Conservation (phyloP, 2,329 filamentous ascomycete genomes). For the Ophiostoma triangulosporum region DNA sequence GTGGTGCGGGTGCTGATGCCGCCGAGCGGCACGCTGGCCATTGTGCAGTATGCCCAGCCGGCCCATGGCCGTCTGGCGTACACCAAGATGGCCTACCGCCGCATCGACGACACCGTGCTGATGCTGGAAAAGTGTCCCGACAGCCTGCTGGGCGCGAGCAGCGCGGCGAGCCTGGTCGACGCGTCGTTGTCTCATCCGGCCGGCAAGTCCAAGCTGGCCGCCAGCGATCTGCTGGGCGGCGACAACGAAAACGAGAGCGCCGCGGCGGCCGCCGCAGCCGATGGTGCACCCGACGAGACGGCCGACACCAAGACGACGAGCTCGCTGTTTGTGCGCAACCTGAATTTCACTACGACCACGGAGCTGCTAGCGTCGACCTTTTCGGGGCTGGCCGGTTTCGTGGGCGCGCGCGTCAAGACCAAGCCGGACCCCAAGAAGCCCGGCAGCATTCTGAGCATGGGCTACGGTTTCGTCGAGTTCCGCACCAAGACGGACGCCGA, state of each 20-base stretch:
- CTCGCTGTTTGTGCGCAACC: conserved; percentile 87
- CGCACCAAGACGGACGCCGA: conserved; percentile 62
- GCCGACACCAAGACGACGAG: conserved; percentile 38
- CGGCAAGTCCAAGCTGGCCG: conserved; percentile 10
- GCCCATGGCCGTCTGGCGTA: conserved; percentile 76
- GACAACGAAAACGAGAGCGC: background rate
- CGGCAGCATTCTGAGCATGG: conserved; percentile 84
- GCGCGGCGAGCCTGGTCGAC: background rate
- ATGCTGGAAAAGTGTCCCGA: conserved; percentile 91
- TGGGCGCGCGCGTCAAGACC: conserved; percentile 82
- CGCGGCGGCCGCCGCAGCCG: background rate
- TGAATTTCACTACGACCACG: conserved; percentile 82
- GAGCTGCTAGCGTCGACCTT: conserved; percentile 65
- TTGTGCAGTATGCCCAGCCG: conserved; percentile 73
- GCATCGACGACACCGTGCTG: conserved; percentile 79
- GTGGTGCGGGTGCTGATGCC: conserved; percentile 80
- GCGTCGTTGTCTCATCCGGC: conserved; percentile 20
- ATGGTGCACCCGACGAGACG: background rate
- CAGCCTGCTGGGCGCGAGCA: conserved; percentile 48
- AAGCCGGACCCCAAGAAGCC: conserved; percentile 86
- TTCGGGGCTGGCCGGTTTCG: conserved; percentile 69
- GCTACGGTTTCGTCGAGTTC: conserved; percentile 92
- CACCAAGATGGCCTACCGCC: conserved; percentile 71
- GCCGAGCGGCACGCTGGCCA: conserved; percentile 81
- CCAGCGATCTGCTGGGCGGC: conserved; percentile 10